phyloP scores from a whole-genome alignment of 2,329 filamentous ascomycete genomes.

The Hirsutella minnesotensis region DNA sequence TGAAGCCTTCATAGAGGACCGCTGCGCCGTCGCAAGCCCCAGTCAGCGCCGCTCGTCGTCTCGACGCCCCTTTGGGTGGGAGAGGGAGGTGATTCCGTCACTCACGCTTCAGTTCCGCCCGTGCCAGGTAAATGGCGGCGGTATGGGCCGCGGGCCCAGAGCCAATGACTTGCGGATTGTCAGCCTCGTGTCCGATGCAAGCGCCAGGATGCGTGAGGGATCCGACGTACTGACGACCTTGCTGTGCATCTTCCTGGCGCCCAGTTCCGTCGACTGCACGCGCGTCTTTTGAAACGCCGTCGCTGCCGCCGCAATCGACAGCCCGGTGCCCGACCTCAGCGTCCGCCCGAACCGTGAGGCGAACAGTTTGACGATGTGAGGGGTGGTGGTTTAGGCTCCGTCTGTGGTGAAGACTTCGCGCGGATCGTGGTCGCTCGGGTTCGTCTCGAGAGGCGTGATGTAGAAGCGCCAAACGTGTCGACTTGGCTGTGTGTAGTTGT shows the following conservation, averaged over 20 bases:
- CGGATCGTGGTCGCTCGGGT: no score
- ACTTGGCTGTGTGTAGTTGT: no score
- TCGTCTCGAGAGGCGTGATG: no score
- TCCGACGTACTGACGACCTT: constrained; percentile 73
- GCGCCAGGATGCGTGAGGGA: no score
- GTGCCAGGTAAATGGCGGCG: constrained; percentile 88
- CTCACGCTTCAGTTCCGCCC: constrained; percentile 80
- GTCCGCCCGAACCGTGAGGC: constrained; percentile 68
- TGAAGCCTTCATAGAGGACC: constrained; percentile 93
- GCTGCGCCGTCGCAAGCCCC: constrained; percentile 29
- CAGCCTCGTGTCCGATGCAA: no score
- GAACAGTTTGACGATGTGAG: constrained; percentile 69
- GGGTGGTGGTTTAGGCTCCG: no score
- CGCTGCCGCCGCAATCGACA: constrained; percentile 60
- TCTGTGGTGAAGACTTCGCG: no score
- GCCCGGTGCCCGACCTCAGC: constrained; percentile 62
- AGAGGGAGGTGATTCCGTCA: constrained; percentile 7
- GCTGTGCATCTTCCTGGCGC: constrained; percentile 66
- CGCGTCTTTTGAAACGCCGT: constrained; percentile 44
- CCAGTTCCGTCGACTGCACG: constrained; percentile 17
- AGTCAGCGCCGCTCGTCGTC: not conserved
- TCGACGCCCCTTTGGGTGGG: no score
- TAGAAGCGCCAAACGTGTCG: no score
- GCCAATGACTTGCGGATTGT: constrained; percentile 80
- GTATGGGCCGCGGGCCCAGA: constrained; percentile 97